phyloP scores from a whole-genome alignment of 768 basidiomycete genomes.

The Amylocystis lapponica region DNA sequence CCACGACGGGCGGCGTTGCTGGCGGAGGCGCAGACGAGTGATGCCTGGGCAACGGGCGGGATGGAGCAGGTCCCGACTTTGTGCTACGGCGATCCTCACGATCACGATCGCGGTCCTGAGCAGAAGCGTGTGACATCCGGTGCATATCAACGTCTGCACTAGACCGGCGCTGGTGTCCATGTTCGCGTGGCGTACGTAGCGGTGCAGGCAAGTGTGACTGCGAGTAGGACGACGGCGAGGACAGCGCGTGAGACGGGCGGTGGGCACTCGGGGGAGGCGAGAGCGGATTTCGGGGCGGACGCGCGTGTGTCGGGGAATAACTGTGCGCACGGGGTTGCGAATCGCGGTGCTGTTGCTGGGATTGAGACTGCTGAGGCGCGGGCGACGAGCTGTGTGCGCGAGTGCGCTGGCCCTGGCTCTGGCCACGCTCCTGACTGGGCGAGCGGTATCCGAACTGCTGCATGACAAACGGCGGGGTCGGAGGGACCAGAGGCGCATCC shows the following conservation, averaged over 20 bases:
- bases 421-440: slow-evolving; percentile 15
- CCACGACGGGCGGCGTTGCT: slow-evolving; percentile 14
- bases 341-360: not conserved
- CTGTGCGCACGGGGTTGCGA: slow-evolving; percentile 23
- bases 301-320: slow-evolving; percentile 19
- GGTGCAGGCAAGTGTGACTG: no score
- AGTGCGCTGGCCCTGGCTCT: not conserved
- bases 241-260: no score
- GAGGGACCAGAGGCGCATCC: slow-evolving; percentile 69
- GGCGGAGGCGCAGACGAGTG: slow-evolving; percentile 17
- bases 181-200: slow-evolving; percentile 5
- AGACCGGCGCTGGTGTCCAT: slow-evolving; percentile 13
- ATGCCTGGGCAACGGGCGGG: slow-evolving; percentile 6
- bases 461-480: slow-evolving; percentile 72
- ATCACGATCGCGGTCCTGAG: slow-evolving; percentile 3
- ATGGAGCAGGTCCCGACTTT: slow-evolving; percentile 1
- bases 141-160: slow-evolving; percentile 9
- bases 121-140: not conserved
- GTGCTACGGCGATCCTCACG: slow-evolving; percentile 7
- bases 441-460: slow-evolving; percentile 45
- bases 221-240: not conserved
- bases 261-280: slow-evolving; percentile 3
- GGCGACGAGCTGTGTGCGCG: slow-evolving; percentile 3
- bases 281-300: not conserved
- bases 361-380: not conserved